phyloP scores from a whole-genome alignment of 2,329 filamentous ascomycete genomes.

The Akanthomyces muscarius region DNA sequence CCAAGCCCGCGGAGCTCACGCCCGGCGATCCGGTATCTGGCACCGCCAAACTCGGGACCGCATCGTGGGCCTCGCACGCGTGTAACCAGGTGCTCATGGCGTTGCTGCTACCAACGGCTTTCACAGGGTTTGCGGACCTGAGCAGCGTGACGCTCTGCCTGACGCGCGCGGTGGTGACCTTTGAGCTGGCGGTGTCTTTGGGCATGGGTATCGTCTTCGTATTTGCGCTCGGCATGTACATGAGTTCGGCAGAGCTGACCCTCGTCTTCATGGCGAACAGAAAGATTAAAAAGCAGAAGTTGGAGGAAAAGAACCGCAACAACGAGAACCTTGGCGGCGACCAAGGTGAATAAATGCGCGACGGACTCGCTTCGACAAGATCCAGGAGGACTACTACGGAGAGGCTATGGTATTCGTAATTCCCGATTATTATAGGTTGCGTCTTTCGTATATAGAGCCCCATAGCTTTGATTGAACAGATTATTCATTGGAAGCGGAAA shows the following conservation, averaged over 20 bases:
- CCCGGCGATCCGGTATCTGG: neutral
- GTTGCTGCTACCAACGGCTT: conserved; percentile 22
- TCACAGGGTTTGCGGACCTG: conserved; percentile 29
- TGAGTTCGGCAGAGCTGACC: conserved; percentile 23
- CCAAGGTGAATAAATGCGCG: no score
- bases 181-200: conserved; percentile 25
- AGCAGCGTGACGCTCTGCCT: conserved; percentile 27
- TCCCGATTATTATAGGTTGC: no score
- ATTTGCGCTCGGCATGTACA: conserved; percentile 23
- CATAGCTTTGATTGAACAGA: no score
- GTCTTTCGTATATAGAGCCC: neutral
- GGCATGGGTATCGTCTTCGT: conserved; percentile 25
- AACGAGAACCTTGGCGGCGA: no score
- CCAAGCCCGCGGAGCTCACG: conserved; percentile 19
- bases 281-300: neutral
- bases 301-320: neutral
- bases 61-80: conserved; percentile 17
- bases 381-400: no score
- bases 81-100: conserved; percentile 28
- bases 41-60: neutral
- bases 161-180: conserved; percentile 24
- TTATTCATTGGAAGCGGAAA: no score
- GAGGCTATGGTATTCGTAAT: no score
- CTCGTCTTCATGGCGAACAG: conserved; percentile 17
- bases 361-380: no score